Conservation (phyloP, 257 asterid species). For the Ballota nigra region DNA sequence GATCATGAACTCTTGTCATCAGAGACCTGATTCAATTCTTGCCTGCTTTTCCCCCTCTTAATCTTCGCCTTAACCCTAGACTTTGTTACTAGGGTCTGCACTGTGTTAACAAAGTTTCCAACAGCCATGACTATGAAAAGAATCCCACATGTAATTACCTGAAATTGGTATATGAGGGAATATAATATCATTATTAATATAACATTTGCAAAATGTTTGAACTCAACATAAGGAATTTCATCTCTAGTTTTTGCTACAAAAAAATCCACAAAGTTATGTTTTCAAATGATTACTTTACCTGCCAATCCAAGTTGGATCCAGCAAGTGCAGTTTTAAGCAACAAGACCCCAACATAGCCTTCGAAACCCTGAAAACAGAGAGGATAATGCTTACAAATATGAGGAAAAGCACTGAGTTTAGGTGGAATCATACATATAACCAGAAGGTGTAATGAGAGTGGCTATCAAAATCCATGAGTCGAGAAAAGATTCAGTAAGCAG, state of each 20-base stretch:
- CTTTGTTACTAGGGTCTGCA: slow-evolving; percentile 81
- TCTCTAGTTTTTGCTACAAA: not conserved
- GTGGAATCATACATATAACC: not conserved
- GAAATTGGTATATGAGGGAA: slow-evolving; percentile 22
- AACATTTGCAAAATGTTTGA: not conserved
- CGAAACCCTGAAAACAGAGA: slow-evolving; percentile 61
- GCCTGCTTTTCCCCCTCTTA: slow-evolving; percentile 71
- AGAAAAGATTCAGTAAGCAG: slow-evolving; percentile 1
- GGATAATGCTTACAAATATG: not conserved
- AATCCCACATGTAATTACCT: slow-evolving; percentile 90
- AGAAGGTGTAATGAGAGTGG: slow-evolving; percentile 1
- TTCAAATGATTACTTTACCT: slow-evolving; percentile 42
- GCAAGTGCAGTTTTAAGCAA: slow-evolving; percentile 77
- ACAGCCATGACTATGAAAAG: slow-evolving; percentile 93
- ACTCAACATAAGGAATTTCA: not conserved
- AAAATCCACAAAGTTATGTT: not conserved
- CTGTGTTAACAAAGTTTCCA: slow-evolving; percentile 85
- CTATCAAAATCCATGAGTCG: not conserved
- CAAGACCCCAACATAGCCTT: slow-evolving; percentile 87
- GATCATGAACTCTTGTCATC: slow-evolving; percentile 38
- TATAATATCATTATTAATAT: not conserved
- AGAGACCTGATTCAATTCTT: slow-evolving; percentile 51
- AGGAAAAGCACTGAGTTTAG: not conserved
- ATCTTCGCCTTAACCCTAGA: slow-evolving; percentile 84
- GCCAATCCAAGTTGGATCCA: slow-evolving; percentile 84